These are phyloP conservation scores for Talaromyces sp. DNA, from an alignment of 2,329 filamentous ascomycete genomes.

Conservation along the genomic window DNA sequence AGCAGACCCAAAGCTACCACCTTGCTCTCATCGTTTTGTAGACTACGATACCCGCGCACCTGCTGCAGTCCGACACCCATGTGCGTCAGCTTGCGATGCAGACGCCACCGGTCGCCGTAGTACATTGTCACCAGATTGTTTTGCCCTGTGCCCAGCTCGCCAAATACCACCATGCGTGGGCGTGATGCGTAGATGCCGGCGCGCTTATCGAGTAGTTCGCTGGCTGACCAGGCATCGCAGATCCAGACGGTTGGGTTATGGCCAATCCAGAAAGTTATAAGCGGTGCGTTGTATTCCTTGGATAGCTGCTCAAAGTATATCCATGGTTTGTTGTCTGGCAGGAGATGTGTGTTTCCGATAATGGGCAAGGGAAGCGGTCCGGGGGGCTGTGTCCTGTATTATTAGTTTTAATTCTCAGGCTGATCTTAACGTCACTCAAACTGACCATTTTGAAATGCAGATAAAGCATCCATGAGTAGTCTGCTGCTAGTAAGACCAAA, in stretches of 20 bases:
- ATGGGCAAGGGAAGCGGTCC: conserved; percentile 51
- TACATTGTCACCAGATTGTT: conserved; percentile 9
- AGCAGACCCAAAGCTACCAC: conserved; percentile 18
- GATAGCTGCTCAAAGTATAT: conserved; percentile 52
- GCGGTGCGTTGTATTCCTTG: conserved; percentile 42
- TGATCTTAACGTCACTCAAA: too few species aligned
- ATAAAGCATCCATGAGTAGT: conserved; percentile 21
- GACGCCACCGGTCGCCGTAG: conserved; percentile 29
- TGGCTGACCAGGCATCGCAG: conserved; percentile 22
- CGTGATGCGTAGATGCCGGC: conserved; percentile 30
- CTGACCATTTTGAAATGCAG: conserved; percentile 21
- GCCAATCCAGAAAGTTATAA: conserved; percentile 55
- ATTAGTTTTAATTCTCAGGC: neutral
- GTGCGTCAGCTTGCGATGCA: conserved; percentile 48
- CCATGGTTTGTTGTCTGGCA: conserved; percentile 53
- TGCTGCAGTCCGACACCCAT: conserved; percentile 50
- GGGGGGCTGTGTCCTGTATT: conserved; percentile 39
- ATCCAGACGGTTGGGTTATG: conserved; percentile 23
- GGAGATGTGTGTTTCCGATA: conserved; percentile 51
- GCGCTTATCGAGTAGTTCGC: conserved; percentile 31
- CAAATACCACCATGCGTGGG: conserved; percentile 21
- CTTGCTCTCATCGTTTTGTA: conserved; percentile 55
- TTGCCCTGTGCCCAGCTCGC: conserved; percentile 17
- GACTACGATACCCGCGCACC: conserved; percentile 46
- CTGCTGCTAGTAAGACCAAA: conserved; percentile 13